Conservation (phyloP, 2,329 filamentous ascomycete species). For the Pseudocercospora fijiensis region DNA sequence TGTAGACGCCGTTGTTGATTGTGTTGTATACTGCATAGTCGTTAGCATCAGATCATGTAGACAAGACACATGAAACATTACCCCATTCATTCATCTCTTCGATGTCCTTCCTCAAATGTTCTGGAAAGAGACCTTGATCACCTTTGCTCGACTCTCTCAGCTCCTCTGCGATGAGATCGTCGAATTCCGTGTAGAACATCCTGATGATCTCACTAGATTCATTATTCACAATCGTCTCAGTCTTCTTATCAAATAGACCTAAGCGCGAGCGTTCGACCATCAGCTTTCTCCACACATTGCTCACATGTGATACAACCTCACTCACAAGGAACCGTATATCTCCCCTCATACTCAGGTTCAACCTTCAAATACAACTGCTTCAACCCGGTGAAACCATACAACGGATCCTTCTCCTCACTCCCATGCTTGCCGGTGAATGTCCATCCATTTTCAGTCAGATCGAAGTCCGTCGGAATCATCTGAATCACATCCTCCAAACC, state of each 20-base stretch:
- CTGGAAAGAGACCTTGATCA: constrained; percentile 66
- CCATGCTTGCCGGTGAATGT: constrained; percentile 64
- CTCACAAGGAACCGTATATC: constrained; percentile 75
- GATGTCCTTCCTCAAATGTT: constrained; percentile 63
- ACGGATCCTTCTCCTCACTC: constrained; percentile 56
- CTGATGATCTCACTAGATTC: constrained; percentile 88
- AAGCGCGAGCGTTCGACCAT: not conserved
- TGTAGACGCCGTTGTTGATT: constrained; percentile 42
- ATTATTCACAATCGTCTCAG: constrained; percentile 74
- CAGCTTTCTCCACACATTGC: not conserved
- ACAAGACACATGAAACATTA: not conserved
- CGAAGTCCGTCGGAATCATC: constrained; percentile 46
- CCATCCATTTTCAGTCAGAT: constrained; percentile 60
- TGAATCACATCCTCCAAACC: constrained; percentile 53
- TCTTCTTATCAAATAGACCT: constrained; percentile 65
- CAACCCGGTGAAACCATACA: constrained; percentile 66
- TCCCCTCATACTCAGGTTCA: constrained; percentile 64
- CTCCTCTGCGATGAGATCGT: constrained; percentile 52
- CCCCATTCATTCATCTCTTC: constrained; percentile 77
- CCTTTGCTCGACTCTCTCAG: constrained; percentile 56
- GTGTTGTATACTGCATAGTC: constrained; percentile 63
- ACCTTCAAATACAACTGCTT: constrained; percentile 71
- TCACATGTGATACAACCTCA: not conserved
- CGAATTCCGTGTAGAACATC: constrained; percentile 81
- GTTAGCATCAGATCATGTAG: constrained; percentile 30